Evolutionary conservation across 495 filamentous ascomycete genomes (phyloP), one percentile per base, ranked within the genome.

Genomic region (Massariosphaeria phaeospora): DNA sequence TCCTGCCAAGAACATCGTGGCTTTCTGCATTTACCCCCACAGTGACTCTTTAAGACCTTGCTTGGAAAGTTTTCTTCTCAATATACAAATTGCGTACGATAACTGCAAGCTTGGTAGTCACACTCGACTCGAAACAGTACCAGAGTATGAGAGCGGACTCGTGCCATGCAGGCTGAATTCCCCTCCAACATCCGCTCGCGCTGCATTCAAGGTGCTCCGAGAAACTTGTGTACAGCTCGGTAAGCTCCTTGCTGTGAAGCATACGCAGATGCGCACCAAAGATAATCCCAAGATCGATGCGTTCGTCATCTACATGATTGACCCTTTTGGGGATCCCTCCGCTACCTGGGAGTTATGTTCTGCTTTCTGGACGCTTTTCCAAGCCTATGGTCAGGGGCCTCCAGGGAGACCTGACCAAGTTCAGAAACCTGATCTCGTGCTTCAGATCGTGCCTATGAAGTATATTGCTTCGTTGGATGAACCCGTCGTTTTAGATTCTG

Each of bases 241-340:
- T 11, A 52, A 48, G 18, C 44, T 43, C n/a, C 54, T 59, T 29
- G 30, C 52, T 8, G 48, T 29, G 0, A 30, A 55, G 18, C 55
- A 59, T 25, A 23, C 53, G 30, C 59, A 71, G 43, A 48, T 55
- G 50, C 44, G 46, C 74, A 51, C 67, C 35, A 69, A 74, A 36
- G 91, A 87, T 49, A 27, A 23, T 20, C 49, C 54, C 15, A 57
- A 57, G n/a, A 61, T 67, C 20, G 59, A 66, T 31, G 66, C 67
- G 3, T 80, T 86, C 41, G 88, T 96, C 15, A 73, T 96, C n/a
- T 95, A 89, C 64, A 83, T 95, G 34, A 72, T 95, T 39, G 89
- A 96, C 63, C 82, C 84, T 0, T 86, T 88, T 33, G 72, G 79
- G 5, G 72, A 79, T 45, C 72, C 82, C 13, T 73, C 76, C 24